Conservation (phyloP, 1,284 basidiomycete genomes). For the Cystobasidiaceae sp. region DNA sequence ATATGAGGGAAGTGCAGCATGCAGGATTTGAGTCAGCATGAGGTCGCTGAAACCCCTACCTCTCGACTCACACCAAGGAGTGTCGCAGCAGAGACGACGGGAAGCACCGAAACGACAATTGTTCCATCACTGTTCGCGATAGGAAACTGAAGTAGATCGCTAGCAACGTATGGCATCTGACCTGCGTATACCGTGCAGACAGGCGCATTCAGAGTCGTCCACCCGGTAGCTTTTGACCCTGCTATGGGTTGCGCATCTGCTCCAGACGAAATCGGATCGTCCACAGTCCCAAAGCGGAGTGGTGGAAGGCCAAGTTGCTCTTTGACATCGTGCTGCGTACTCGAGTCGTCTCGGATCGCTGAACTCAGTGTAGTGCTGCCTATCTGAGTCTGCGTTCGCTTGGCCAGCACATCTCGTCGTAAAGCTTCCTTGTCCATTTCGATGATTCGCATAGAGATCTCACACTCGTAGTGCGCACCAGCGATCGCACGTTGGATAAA, state of each 20-base stretch:
- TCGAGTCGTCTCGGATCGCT: background rate
- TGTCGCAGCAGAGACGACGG: background rate
- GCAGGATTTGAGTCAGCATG: constrained; percentile 43
- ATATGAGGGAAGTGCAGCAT: background rate
- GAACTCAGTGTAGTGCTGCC: background rate
- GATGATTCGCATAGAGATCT: constrained; percentile 64
- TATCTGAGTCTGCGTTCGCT: background rate
- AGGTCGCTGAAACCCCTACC: constrained; percentile 56
- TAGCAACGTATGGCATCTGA: constrained; percentile 51
- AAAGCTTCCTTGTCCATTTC: constrained; percentile 59
- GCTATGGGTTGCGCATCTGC: constrained; percentile 30
- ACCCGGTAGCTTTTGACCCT: constrained; percentile 50
- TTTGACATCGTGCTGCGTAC: constrained; percentile 15
- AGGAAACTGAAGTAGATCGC: constrained; percentile 33
- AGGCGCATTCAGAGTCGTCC: constrained; percentile 65
- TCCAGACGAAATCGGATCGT: constrained; percentile 12
- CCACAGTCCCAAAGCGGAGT: constrained; percentile 47
- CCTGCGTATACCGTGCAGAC: constrained; percentile 63
- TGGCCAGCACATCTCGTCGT: background rate
- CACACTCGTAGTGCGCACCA: constrained; percentile 61
- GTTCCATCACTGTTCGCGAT: constrained; percentile 18
- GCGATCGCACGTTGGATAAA: constrained; percentile 54
- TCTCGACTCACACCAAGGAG: constrained; percentile 11
- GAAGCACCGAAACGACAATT: constrained; percentile 14
- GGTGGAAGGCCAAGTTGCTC: constrained; percentile 48